A percentile compares a stretch with the other conserved stretches of the same genome.
Conservation (phyloP, 345 rosid species). For the Leavenworthia alabamica region DNA sequence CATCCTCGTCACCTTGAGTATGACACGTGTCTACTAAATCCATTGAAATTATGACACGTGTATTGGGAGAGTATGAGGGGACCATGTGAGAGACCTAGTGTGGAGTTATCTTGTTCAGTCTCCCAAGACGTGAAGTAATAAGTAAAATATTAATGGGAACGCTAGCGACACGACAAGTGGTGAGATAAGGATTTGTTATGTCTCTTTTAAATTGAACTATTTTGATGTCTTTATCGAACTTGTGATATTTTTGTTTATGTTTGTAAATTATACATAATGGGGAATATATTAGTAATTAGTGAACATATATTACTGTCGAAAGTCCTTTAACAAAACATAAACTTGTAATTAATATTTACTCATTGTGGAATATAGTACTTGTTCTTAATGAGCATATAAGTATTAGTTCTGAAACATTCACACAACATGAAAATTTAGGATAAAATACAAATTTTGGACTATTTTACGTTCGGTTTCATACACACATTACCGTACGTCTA, state of each 20-base stretch:
- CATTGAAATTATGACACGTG: not conserved
- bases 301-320: not conserved
- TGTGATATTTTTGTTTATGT: not conserved
- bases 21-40: slow-evolving; percentile 16
- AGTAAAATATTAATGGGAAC: slow-evolving; percentile 16
- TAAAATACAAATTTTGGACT: not conserved
- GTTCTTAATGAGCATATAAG: not conserved
- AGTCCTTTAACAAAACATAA: not conserved
- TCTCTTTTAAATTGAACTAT: not conserved
- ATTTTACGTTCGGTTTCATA: not conserved
- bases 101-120: slow-evolving; percentile 32
- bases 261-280: not conserved
- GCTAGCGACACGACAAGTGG: slow-evolving; percentile 17
- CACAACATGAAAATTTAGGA: not conserved
- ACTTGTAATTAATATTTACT: not conserved
- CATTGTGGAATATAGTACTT: not conserved
- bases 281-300: not conserved
- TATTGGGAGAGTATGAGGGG: not conserved
- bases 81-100: slow-evolving; percentile 25
- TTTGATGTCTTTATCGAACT: not conserved
- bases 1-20: slow-evolving; percentile 24
- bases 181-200: slow-evolving; percentile 14
- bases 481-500: not conserved
- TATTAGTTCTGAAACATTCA: not conserved
- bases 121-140: slow-evolving; percentile 33